Evolutionary conservation across 805 yeast species (phyloP).

Genomic region (Candida koratica): DNA sequence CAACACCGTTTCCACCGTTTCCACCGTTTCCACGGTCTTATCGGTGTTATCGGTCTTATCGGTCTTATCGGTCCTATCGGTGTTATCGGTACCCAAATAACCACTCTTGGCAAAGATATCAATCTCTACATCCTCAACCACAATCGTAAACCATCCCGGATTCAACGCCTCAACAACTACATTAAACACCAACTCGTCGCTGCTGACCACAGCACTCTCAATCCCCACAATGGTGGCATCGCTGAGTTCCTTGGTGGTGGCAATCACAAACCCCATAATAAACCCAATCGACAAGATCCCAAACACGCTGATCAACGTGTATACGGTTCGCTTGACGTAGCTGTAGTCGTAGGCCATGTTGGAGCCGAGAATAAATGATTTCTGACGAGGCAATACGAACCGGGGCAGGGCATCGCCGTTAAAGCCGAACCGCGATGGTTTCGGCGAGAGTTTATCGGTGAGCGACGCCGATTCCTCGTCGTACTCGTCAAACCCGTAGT

Average conservation of each 20-base stretch:
- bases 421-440: conserved; percentile 11
- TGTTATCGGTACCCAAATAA: conserved; percentile 27
- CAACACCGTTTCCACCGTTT: conserved; percentile 68
- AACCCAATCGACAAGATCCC: conserved; percentile 69
- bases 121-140: conserved; percentile 61
- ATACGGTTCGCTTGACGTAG: conserved; percentile 32
- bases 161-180: conserved; percentile 75
- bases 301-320: conserved; percentile 43
- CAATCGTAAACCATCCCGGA: conserved; percentile 77
- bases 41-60: neutral
- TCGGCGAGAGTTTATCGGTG: conserved; percentile 15
- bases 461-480: conserved; percentile 28
- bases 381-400: conserved; percentile 29
- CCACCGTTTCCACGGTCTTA: conserved; percentile 13
- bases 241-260: conserved; percentile 79
- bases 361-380: conserved; percentile 16
- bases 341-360: conserved; percentile 12
- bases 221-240: conserved; percentile 59
- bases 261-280: conserved; percentile 75
- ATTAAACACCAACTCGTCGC: conserved; percentile 81
- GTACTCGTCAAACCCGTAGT: conserved; percentile 38
- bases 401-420: conserved; percentile 21
- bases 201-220: conserved; percentile 69
- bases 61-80: conserved; percentile 7
- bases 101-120: conserved; percentile 82